Percentiles rank a stretch among this genome's conserved stretches.
Evolutionary conservation across 202 grass and related monocot species (phyloP).

Genomic region (Carex arenaria): DNA sequence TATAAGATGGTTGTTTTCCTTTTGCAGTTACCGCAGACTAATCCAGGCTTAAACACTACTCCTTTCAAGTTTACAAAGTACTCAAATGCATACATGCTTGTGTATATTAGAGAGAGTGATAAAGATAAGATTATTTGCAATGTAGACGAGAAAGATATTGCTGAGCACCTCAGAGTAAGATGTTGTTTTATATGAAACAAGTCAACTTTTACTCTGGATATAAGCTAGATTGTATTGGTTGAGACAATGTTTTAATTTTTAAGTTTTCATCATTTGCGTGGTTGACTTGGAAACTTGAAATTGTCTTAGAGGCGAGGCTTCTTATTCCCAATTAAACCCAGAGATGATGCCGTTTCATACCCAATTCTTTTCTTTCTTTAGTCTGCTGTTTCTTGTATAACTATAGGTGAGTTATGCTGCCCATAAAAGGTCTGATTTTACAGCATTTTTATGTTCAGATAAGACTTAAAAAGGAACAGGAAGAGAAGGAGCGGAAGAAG

Average conservation of each 20-base stretch:
- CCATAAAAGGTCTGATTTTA: not conserved
- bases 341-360: not conserved
- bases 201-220: slow-evolving; percentile 2
- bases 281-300: not conserved
- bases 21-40: slow-evolving; percentile 78
- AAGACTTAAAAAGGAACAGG: slow-evolving; percentile 90
- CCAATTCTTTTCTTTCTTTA: not conserved
- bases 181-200: not conserved
- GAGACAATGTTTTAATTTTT: slow-evolving; percentile 3
- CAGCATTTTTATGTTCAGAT: slow-evolving; percentile 42
- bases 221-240: slow-evolving; percentile 27
- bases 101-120: slow-evolving; percentile 96
- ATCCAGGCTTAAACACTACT: slow-evolving; percentile 86
- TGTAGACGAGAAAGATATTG: slow-evolving; percentile 90
- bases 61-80: slow-evolving; percentile 95
- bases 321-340: not conserved
- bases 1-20: slow-evolving; percentile 12
- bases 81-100: slow-evolving; percentile 97
- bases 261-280: not conserved
- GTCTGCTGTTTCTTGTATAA: not conserved
- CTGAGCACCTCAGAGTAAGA: slow-evolving; percentile 80
- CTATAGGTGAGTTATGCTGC: not conserved
- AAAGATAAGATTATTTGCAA: slow-evolving; percentile 98
- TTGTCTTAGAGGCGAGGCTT: not conserved
- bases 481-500: slow-evolving; percentile 89